These are phyloP conservation scores for Sherardia arvensis DNA, from an alignment of 257 asterid genomes.

Conservation along the genomic window DNA sequence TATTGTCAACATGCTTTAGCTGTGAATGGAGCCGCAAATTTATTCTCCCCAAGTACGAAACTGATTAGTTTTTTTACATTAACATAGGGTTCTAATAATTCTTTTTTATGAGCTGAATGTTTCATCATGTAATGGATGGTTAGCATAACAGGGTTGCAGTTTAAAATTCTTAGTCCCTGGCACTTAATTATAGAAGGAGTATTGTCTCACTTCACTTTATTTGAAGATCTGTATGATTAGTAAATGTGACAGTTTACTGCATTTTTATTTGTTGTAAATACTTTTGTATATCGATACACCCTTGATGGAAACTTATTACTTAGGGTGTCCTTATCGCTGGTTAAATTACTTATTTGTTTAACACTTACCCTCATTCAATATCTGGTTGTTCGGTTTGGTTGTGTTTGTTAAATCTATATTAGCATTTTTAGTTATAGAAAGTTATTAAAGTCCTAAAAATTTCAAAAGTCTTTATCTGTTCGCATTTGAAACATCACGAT, in stretches of 20 bases:
- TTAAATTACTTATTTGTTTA: too few relatives aligned
- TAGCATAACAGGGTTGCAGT: background rate
- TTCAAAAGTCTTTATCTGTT: background rate
- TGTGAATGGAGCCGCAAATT: background rate
- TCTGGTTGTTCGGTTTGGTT: background rate
- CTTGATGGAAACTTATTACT: too few relatives aligned
- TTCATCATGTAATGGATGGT: background rate
- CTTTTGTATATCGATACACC: background rate
- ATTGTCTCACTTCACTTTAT: background rate
- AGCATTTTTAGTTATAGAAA: too few relatives aligned
- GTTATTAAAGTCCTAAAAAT: too few relatives aligned
- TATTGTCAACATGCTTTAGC: background rate
- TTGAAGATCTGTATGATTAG: background rate
- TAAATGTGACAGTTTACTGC: background rate
- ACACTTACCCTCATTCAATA: too few relatives aligned
- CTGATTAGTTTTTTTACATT: background rate
- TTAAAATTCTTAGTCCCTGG: background rate
- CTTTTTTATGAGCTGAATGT: background rate
- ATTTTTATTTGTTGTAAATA: background rate
- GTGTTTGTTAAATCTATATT: background rate
- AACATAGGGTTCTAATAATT: background rate
- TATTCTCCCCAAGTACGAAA: background rate
- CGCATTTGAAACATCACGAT: conserved; percentile 1
- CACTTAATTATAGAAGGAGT: background rate
- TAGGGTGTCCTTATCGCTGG: too few relatives aligned